Conservation (phyloP, 2,329 filamentous ascomycete species). For the Didymella sp. region DNA sequence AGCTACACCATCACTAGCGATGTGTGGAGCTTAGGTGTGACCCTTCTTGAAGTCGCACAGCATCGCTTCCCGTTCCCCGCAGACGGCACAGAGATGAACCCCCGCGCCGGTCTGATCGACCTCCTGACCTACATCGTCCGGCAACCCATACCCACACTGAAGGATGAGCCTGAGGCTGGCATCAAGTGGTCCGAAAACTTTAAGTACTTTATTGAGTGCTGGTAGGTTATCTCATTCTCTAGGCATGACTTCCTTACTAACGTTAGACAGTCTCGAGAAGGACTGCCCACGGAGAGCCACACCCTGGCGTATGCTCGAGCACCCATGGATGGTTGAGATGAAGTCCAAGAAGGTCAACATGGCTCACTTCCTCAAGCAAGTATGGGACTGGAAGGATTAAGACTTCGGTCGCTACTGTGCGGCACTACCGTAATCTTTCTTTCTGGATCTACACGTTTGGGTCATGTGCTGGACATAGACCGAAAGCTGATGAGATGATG, state of each 20-base stretch:
- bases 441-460: constrained; percentile 35
- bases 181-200: constrained; percentile 97
- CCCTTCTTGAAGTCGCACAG: constrained; percentile 97
- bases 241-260: constrained; percentile 30
- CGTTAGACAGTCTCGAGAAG: constrained; percentile 79
- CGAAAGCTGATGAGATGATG: constrained; percentile 26
- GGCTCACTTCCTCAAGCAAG: constrained; percentile 88
- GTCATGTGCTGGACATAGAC: constrained; percentile 49
- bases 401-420: constrained; percentile 3
- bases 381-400: constrained; percentile 93
- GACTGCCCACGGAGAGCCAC: constrained; percentile 85
- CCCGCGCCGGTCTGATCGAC: constrained; percentile 90
- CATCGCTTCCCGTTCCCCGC: constrained; percentile 98
- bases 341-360: constrained; percentile 96
- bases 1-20: constrained; percentile 98
- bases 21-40: constrained; percentile 97
- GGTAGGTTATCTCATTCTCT: constrained; percentile 68
- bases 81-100: constrained; percentile 94
- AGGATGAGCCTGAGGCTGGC: constrained; percentile 87
- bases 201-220: constrained; percentile 99
- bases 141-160: constrained; percentile 92
- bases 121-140: constrained; percentile 96
- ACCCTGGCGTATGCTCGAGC: constrained; percentile 98
- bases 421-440: constrained; percentile 23
- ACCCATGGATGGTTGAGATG: constrained; percentile 99